Base-by-base conservation (phyloP, 1,284 basidiomycete genomes). In the Pterulicium gracile region DNA sequence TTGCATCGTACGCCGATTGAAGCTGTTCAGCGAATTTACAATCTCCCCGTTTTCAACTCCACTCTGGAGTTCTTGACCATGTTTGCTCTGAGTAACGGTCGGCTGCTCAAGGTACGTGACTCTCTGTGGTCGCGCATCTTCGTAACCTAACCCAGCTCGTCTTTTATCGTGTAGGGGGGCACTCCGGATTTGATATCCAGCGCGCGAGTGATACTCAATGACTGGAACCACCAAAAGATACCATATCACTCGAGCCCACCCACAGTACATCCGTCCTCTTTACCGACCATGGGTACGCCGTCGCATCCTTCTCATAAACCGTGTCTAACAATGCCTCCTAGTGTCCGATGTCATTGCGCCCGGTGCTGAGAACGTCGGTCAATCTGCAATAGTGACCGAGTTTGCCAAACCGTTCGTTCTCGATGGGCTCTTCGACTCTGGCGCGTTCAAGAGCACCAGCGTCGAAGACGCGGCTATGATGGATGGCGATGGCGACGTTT, bases 211-310 rank as follows among this genome's bases (percentile, higher is more conserved):
- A 75, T 98, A n/a, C 65, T 98, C 3, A 79, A 75, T 42, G 95
- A 98, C 61, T 98, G 95, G 94, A 98, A 98, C 59, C 80, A 89
- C 52, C 92, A 97, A 57, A 93, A 92, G 59, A 97, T 98, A 20
- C 84, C 87, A 0, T 98, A 91, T 65, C 88, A 75, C 64, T 89
- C 90, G 1, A 61, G 69, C 1, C 89, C 93, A 2, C 94, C 95
- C 0, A 58, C 68, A 2, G 60, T 88, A 2, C 90, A 92, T 58
- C 79, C 84, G 0, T 89, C 88, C 1, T 72, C 76, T 20, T 68
- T 84, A 50, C 86, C 78, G 18, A 78, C 78, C 3, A 71, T 66
- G 3, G 62, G 75, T 61, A 56, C 56, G 50, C 7, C 22, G 10
- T 39, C 20, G 17, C 42, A 20, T 39, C 4, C 39, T 19, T 39